Evolutionary conservation across 2,329 filamentous ascomycete genomes (phyloP).

Genomic region (Exserohilum turcica): DNA sequence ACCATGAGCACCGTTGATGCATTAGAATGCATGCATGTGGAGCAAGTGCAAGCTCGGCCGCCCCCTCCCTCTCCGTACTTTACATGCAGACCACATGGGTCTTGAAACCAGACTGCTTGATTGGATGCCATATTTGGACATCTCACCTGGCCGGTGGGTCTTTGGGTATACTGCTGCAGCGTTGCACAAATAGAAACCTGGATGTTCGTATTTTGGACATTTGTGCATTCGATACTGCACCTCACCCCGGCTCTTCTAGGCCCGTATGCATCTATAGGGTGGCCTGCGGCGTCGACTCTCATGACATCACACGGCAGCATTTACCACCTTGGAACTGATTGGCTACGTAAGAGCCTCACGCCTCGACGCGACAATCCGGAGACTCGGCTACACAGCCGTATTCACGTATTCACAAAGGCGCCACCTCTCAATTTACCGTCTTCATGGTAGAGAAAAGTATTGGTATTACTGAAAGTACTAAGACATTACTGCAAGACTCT

Average conservation of each 20-base stretch:
- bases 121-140: background rate
- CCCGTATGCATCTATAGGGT: background rate
- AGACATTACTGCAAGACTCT: too few species aligned
- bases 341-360: background rate
- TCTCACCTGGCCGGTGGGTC: background rate
- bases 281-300: background rate
- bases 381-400: background rate
- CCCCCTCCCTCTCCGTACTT: background rate
- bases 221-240: too few species aligned
- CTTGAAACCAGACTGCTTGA: background rate
- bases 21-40: background rate
- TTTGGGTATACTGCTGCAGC: background rate
- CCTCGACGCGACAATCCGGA: too few species aligned
- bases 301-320: background rate
- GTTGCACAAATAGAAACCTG: background rate
- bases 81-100: background rate
- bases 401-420: background rate
- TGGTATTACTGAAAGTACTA: background rate
- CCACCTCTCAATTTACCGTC: background rate
- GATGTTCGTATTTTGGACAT: background rate
- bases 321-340: background rate
- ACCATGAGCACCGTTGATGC: background rate
- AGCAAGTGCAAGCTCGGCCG: background rate
- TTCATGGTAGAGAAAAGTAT: background rate
- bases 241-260: background rate